These are phyloP conservation scores for Margaritispora aquatica DNA, from an alignment of 495 filamentous ascomycete genomes.

Conservation along the genomic window DNA sequence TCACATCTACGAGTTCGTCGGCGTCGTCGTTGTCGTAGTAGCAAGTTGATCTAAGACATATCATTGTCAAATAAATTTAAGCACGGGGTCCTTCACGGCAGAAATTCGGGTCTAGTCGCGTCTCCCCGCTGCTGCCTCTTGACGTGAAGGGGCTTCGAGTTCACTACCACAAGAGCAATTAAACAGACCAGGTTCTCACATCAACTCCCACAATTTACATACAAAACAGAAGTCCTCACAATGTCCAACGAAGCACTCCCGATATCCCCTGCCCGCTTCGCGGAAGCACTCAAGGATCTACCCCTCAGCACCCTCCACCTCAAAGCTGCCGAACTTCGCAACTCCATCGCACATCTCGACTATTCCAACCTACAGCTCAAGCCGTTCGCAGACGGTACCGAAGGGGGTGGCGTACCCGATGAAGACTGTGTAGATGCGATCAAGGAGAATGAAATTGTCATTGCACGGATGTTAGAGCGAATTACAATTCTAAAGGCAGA, in stretches of 20 bases:
- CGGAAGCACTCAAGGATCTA: constrained; percentile 66
- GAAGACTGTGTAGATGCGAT: constrained; percentile 62
- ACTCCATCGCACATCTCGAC: constrained; percentile 74
- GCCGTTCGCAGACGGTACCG: constrained; percentile 43
- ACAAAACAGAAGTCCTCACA: background rate
- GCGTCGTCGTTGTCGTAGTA: background rate
- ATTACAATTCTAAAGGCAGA: constrained; percentile 62
- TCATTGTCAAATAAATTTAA: background rate
- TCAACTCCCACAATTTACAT: no score
- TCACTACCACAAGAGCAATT: no score
- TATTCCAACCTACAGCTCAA: constrained; percentile 70
- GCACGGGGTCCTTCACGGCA: background rate
- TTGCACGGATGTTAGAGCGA: constrained; percentile 65
- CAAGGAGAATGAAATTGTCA: constrained; percentile 69
- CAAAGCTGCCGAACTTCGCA: constrained; percentile 77
- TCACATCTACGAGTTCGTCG: background rate
- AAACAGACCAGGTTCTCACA: no score
- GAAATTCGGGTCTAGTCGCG: constrained; percentile 4
- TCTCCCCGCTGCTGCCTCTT: constrained; percentile 8
- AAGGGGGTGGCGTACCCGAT: constrained; percentile 48
- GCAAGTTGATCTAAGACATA: background rate
- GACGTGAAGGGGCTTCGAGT: no score
- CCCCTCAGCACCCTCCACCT: constrained; percentile 64
- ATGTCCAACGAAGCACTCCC: constrained; percentile 31
- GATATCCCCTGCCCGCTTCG: constrained; percentile 58